Base-by-base conservation (phyloP, 768 basidiomycete genomes). In the Ephemerocybe angulata region DNA sequence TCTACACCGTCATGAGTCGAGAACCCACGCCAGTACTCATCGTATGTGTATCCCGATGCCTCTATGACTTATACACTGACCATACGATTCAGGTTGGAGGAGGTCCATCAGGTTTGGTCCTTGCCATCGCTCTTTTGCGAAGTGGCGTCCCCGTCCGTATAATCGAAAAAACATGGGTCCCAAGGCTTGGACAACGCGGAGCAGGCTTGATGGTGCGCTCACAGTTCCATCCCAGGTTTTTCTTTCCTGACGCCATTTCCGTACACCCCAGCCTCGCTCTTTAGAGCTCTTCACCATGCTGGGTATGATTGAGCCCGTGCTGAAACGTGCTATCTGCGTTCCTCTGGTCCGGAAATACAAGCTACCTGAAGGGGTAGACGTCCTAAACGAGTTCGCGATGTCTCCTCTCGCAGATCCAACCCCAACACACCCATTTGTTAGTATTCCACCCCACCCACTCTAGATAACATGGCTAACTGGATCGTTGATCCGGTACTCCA, bases 191-290 rank as follows among this genome's bases (percentile, higher is more conserved):
- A 5, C 54, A 56, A 37, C 60, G 60, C 13, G 60, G 60, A 11
- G 54, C 56, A 17, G 56, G 44, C 19, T 41, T 57, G 21, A 52
- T 53, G 56, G 56, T 57, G 30, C 22, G 41, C n/a, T 6, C 21
- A 27, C 24, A n/a, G n/a, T n/a, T n/a, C 35, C 24, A 40, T 19
- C 4, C 12, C 35, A 22, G 35, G 21, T 40, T 21, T 11, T 30
- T 22, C 30, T 17, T 19, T 28, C 33, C 52, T 61, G 59, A n/a
- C n/a, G n/a, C n/a, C n/a, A n/a, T n/a, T n/a, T n/a, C n/a, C n/a
- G n/a, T n/a, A n/a, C n/a, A n/a, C n/a, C n/a, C n/a, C n/a, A 79
- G 75, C 76, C 76, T 7, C 73, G 78, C 10, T 70, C 78, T 5
- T 65, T 78, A 27, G 78, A 82, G 60, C 58, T 77, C 3, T 75